Evolutionary conservation across 345 rosid genomes (phyloP), one percentile per base, ranked within the genome.

Genomic region (Pistacia vera): DNA sequence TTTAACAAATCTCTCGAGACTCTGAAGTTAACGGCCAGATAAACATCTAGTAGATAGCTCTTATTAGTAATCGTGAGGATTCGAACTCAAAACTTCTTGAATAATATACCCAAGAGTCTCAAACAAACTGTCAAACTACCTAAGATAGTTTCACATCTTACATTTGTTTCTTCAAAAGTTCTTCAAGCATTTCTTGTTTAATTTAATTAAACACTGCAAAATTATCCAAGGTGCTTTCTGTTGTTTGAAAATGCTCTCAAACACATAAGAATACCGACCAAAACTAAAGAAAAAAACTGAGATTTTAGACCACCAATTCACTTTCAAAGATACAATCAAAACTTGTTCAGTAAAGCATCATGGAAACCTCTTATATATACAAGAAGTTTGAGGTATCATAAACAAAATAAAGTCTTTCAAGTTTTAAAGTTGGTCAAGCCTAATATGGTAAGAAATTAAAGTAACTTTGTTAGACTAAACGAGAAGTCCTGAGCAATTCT

Each of bases 401-500:
- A 36, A 60, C 68, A 68, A 68, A 57, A 22, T 8, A 56, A 28
- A 74, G 16, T 58, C 60, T 57, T 33, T 68, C 51, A 18, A 54
- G 22, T 1, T 5, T 75, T 58, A 54, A 46, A 68, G 41, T 41
- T 17, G n/a, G 20, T 30, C 17, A 18, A 73, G 75, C 49, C 72
- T 62, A 72, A 16, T 62, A 30, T 17, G 6, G 73, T 25, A 20
- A 13, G 36, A 22, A 30, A 46, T 17, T 8, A 5, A 7, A 28
- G 33, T 17, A 4, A 28, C 46, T 41, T 0, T 13, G 5, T 54
- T 44, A 65, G 17, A 51, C 60, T 46, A 68, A 28, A 30, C 38
- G 22, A 3, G 73, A 73, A 20, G 75, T 64, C 74, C 75, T 68
- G 62, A 46, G 55, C 70, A 51, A 78, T 75, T 94, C 96, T 64